A percentile compares a stretch with the other conserved stretches of the same genome.
These are phyloP conservation scores for Musa troglodytarum DNA, from an alignment of 176 grass and related monocot genomes.

Conservation along the genomic window DNA sequence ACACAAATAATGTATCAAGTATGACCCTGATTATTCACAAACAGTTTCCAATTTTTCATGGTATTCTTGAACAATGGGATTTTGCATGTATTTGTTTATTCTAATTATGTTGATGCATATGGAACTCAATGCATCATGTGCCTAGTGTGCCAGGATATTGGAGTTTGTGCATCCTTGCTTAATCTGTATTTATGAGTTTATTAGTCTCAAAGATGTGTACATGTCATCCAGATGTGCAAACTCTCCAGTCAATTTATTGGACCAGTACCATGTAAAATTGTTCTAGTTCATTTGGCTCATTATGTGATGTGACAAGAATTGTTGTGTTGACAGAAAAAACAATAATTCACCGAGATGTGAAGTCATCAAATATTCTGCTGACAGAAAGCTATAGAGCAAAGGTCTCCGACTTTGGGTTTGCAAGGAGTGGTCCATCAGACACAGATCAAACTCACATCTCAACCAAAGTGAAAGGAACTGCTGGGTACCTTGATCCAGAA, in stretches of 20 bases:
- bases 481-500: slow-evolving; percentile 91
- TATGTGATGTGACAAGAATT: not conserved
- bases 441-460: slow-evolving; percentile 95
- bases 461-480: slow-evolving; percentile 96
- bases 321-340: slow-evolving; percentile 71
- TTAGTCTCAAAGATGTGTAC: not conserved
- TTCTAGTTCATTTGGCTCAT: no score
- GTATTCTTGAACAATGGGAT: not conserved
- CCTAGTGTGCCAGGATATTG: not conserved
- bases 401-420: slow-evolving; percentile 91
- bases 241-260: not conserved
- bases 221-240: not conserved
- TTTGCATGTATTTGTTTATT: not conserved
- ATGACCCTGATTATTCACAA: not conserved
- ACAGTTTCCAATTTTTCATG: not conserved
- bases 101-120: not conserved
- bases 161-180: not conserved
- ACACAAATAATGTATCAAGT: not conserved
- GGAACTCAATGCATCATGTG: not conserved
- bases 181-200: not conserved
- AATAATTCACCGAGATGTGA: slow-evolving; percentile 98
- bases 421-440: slow-evolving; percentile 76
- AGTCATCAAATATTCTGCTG: slow-evolving; percentile 96
- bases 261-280: not conserved
- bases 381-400: slow-evolving; percentile 88